Evolutionary conservation across 768 basidiomycete genomes (phyloP).

Genomic region (Suillus sp.): DNA sequence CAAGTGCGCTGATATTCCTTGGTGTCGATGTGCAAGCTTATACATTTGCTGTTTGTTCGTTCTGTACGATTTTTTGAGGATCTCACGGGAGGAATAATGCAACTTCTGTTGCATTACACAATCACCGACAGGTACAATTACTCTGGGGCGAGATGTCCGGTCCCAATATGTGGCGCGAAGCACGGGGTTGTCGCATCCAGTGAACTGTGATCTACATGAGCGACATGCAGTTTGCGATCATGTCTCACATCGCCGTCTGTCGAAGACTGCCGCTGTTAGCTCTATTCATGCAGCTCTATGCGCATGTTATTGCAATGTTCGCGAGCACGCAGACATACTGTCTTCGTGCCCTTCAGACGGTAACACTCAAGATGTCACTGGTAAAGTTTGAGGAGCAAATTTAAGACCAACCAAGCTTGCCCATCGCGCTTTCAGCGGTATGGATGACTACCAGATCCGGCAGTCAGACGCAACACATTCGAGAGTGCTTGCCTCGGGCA

Average conservation of each 20-base stretch:
- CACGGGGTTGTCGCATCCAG: not conserved
- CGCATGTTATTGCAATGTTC: not conserved
- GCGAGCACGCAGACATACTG: not conserved
- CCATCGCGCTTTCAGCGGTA: not conserved
- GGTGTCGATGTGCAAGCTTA: not conserved
- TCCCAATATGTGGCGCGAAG: not conserved
- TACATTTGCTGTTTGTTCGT: not conserved
- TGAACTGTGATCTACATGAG: not conserved
- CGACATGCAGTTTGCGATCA: not conserved
- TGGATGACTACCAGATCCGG: not conserved
- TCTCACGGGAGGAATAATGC: not conserved
- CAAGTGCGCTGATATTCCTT: not conserved
- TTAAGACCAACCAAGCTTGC: not conserved
- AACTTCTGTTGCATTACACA: not conserved
- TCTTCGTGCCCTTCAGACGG: not conserved
- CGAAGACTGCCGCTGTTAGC: not conserved
- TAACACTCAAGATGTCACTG: not conserved
- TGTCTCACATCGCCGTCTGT: not conserved
- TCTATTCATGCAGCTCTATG: too few species aligned
- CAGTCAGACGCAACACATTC: not conserved
- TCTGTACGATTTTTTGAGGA: not conserved
- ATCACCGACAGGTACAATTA: not conserved
- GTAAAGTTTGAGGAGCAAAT: not conserved
- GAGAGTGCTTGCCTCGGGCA: not conserved
- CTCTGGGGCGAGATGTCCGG: not conserved